phyloP scores from a whole-genome alignment of 352 stramenopile species.

The Pythium volutum region DNA sequence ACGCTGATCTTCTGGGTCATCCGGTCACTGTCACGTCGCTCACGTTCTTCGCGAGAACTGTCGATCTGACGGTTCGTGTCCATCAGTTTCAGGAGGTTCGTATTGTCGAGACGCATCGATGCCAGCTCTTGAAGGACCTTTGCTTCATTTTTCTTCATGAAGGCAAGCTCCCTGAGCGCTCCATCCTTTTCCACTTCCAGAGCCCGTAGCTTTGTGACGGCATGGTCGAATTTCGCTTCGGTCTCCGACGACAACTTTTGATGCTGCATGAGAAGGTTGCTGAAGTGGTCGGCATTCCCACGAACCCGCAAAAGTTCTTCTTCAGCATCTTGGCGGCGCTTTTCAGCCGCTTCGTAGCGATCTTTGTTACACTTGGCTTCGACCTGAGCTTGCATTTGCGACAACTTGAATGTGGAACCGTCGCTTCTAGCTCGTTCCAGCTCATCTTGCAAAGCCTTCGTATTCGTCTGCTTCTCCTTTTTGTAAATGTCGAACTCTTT shows the following conservation, averaged over 20 bases:
- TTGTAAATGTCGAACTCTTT: constrained; percentile 78
- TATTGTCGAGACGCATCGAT: constrained; percentile 63
- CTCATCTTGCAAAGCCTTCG: constrained; percentile 65
- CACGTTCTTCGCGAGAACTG: constrained; percentile 48
- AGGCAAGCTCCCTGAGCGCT: constrained; percentile 39
- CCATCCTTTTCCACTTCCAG: constrained; percentile 51
- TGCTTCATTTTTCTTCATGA: constrained; percentile 60
- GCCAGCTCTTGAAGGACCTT: constrained; percentile 58
- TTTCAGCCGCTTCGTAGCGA: constrained; percentile 54
- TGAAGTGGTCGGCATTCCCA: constrained; percentile 59
- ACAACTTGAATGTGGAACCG: constrained; percentile 42
- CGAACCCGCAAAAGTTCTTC: constrained; percentile 64
- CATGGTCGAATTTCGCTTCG: constrained; percentile 57
- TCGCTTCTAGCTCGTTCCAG: constrained; percentile 56
- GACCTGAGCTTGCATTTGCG: constrained; percentile 70
- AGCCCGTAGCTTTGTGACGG: constrained; percentile 35
- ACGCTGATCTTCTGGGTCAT: constrained; percentile 44
- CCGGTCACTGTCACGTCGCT: constrained; percentile 43
- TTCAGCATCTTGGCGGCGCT: constrained; percentile 48
- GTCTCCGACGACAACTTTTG: constrained; percentile 54
- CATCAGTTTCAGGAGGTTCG: constrained; percentile 80
- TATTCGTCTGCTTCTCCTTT: constrained; percentile 65
- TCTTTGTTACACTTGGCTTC: constrained; percentile 64
- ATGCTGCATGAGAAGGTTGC: constrained; percentile 57
- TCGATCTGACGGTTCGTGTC: constrained; percentile 73